phyloP scores from a whole-genome alignment of 2,329 filamentous ascomycete species.

The Colletotrichum sp. region DNA sequence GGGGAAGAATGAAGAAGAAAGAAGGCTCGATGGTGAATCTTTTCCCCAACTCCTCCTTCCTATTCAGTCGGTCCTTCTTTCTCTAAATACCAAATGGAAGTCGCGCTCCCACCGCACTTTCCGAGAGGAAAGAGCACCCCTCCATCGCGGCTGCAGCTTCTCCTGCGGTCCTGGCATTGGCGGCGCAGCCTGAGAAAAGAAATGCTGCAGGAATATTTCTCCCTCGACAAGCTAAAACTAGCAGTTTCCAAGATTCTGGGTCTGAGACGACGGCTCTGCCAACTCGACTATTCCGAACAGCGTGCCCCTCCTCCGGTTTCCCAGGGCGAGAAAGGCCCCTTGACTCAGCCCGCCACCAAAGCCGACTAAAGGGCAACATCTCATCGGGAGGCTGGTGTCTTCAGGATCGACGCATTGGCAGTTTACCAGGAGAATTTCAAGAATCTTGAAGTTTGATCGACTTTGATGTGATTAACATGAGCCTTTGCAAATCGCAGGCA shows the following conservation, averaged over 20 bases:
- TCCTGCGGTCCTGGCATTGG: neutral
- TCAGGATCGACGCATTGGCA: neutral
- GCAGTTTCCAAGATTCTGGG: neutral
- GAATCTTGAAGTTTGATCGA: neutral
- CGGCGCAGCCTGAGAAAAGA: constrained; percentile 7
- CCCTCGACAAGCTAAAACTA: neutral
- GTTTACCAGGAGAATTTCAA: neutral
- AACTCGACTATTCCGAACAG: neutral
- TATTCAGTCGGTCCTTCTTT: neutral
- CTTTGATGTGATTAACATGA: neutral
- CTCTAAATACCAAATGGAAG: neutral
- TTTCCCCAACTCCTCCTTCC: neutral
- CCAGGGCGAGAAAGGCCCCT: constrained; percentile 13
- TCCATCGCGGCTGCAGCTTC: neutral
- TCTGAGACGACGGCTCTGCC: neutral
- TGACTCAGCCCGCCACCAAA: constrained; percentile 18
- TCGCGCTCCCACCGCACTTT: too few relatives aligned
- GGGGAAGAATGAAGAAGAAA: neutral
- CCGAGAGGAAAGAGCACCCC: neutral
- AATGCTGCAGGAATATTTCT: constrained; percentile 8
- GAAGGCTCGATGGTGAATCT: neutral
- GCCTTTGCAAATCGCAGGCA: too few relatives aligned
- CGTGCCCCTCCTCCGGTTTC: constrained; percentile 5
- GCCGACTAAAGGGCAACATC: constrained; percentile 5
- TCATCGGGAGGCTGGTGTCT: neutral